Evolutionary conservation across 139 green algal genomes (phyloP).

Genomic region (Tetraselmis chui): DNA sequence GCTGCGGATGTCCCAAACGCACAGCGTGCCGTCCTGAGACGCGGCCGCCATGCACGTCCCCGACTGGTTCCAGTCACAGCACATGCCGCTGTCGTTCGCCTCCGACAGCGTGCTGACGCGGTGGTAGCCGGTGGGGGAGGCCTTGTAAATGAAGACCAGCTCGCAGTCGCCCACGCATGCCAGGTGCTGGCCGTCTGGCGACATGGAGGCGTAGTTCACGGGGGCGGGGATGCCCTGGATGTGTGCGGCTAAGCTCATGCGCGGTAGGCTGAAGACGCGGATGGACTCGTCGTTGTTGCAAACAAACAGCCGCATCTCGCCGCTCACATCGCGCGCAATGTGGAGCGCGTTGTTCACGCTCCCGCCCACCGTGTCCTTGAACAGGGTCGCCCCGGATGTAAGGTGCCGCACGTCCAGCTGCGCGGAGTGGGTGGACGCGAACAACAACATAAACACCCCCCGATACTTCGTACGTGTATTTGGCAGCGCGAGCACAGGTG

Average conservation of each 20-base stretch:
- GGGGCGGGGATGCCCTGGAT: constrained; percentile 33
- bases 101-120: constrained; percentile 25
- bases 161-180: constrained; percentile 53
- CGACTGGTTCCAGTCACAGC: constrained; percentile 48
- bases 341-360: constrained; percentile 55
- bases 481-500: too few species aligned
- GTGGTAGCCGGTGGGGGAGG: constrained; percentile 32
- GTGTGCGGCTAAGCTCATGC: constrained; percentile 23
- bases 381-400: constrained; percentile 16
- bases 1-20: constrained; percentile 44
- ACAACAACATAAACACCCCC: too few species aligned
- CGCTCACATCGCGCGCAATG: constrained; percentile 27
- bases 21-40: constrained; percentile 38
- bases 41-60: constrained; percentile 39
- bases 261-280: constrained; percentile 44
- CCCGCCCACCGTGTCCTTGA: constrained; percentile 39
- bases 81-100: constrained; percentile 60
- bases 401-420: constrained; percentile 33
- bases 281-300: constrained; percentile 69
- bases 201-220: constrained; percentile 67
- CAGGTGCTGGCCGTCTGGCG: constrained; percentile 35
- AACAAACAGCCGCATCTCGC: constrained; percentile 42
- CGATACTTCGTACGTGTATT: too few species aligned
- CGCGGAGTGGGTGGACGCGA: not conserved
- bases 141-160: constrained; percentile 28